Evolutionary conservation across 2,329 filamentous ascomycete genomes (phyloP).

Genomic region (Nigrograna mackinnonii): DNA sequence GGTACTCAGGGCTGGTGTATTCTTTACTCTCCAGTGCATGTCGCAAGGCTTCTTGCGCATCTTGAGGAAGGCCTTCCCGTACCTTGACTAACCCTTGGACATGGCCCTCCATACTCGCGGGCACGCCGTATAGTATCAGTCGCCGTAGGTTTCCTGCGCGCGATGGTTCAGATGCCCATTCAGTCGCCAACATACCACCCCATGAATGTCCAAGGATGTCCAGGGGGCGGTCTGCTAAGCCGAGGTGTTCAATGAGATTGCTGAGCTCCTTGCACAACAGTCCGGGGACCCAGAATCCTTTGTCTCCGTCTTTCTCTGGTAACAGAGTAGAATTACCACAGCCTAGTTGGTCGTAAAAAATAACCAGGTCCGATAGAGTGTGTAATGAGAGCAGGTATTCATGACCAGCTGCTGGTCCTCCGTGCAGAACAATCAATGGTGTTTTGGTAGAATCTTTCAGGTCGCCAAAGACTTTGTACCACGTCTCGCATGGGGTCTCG

Average conservation of each 20-base stretch:
- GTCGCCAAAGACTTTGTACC: conserved; percentile 36
- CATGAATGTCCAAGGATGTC: conserved; percentile 5
- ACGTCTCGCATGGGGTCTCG: conserved; percentile 28
- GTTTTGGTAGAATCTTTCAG: conserved; percentile 9
- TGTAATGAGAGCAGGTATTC: conserved; percentile 33
- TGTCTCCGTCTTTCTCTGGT: conserved; percentile 47
- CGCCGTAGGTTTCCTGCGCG: background rate
- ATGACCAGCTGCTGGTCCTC: conserved; percentile 42
- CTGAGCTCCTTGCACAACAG: conserved; percentile 55
- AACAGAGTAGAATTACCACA: conserved; percentile 54
- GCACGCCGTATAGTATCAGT: background rate
- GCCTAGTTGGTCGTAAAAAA: conserved; percentile 61
- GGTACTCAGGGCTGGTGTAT: conserved; percentile 4
- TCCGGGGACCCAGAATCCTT: conserved; percentile 50
- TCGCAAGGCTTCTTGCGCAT: conserved; percentile 14
- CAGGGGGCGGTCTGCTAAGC: conserved; percentile 39
- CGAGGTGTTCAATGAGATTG: conserved; percentile 19
- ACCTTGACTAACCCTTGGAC: background rate
- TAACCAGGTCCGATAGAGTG: conserved; percentile 45
- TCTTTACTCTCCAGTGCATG: conserved; percentile 10
- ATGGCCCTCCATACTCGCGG: background rate
- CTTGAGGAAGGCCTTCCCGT: conserved; percentile 20
- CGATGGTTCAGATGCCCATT: background rate
- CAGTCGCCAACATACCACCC: conserved; percentile 8
- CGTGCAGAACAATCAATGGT: conserved; percentile 37